Base-by-base conservation (phyloP, 495 filamentous ascomycete species). In the Neurospora intermedia region DNA sequence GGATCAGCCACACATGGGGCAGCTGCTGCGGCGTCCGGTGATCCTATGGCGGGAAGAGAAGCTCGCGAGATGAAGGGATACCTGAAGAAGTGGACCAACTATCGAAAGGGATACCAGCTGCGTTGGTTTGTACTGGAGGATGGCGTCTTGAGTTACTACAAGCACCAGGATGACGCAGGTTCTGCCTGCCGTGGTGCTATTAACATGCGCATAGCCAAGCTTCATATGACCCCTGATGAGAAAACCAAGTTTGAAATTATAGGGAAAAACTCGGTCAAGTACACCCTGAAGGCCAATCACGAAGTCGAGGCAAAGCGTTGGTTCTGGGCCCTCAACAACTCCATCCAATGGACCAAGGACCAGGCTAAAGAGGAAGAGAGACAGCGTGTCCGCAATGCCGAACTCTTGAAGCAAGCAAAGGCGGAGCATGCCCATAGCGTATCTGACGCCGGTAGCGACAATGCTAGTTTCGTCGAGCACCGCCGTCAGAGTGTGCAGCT, bases 61-160 rank as follows among this genome's bases (percentile, higher is more conserved):
- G 89, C 91, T 11, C 89, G 94, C 62, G 96, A 98, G 80, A 98
- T 98, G 93, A 97, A 94, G 82, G 96, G 96, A 10, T 99, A 98
- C 80, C 84, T 99, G 72, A 97, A 97, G 81, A 99, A 99, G 79
- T 99, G 96, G 96, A 98, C 96, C 27, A 99, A 99, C 77, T 99
- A 99, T 80, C 93, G 94, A 10, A 93, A 90, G 77, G 96, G 96
- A 5, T 98, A 96, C 83, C 97, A 99, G 83, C 83, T 99, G 70
- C 88, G 96, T 69, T 99, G 95, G 94, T 99, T 99, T 81, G 96
- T 98, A 1, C 87, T 99, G 31, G 96, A 99, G 77, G 96, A 98
- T 78, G 96, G 96, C 18, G 96, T 99, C 20, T 81, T 99, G 75
- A 98, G 96, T 80, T 99, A 99, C 81, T 99, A 98, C 84, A 99